Evolutionary conservation across 2,329 filamentous ascomycete genomes (phyloP).

Genomic region (Pseudomassariella vexata): DNA sequence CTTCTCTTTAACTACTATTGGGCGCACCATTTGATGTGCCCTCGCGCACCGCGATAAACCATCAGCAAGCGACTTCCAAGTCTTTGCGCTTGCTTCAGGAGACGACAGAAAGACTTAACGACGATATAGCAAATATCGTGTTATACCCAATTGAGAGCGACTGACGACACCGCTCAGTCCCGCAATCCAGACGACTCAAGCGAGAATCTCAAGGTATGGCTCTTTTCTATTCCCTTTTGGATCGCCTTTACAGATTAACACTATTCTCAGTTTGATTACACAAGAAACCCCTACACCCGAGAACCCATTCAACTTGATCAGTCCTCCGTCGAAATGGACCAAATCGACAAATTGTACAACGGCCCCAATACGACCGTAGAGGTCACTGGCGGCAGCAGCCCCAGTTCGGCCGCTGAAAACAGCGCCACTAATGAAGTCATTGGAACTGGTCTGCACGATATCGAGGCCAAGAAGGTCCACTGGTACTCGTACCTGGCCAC

Average conservation of each 20-base stretch:
- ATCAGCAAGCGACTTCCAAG: conserved; percentile 56
- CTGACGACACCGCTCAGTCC: too few relatives aligned
- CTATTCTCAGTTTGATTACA: too few relatives aligned
- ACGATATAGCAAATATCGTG: too few relatives aligned
- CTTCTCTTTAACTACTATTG: conserved; percentile 5
- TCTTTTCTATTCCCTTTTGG: too few relatives aligned
- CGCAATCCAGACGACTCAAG: too few relatives aligned
- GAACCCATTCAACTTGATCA: conserved; percentile 13
- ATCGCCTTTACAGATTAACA: too few relatives aligned
- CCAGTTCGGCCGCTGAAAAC: conserved; percentile 14
- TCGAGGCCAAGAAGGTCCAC: conserved; percentile 47
- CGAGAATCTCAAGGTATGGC: too few relatives aligned
- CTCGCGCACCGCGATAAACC: conserved; percentile 29
- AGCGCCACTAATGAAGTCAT: conserved; percentile 30
- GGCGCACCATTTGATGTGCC: conserved; percentile 40
- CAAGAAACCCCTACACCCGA: too few relatives aligned
- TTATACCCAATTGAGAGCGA: too few relatives aligned
- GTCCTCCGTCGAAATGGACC: conserved; percentile 19
- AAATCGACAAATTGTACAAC: conserved; percentile 18
- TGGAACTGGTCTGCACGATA: conserved; percentile 43
- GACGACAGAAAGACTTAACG: conserved; percentile 53
- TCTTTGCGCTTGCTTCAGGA: conserved; percentile 60
- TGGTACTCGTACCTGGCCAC: conserved; percentile 77
- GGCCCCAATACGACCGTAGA: conserved; percentile 19
- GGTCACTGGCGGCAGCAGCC: conserved; percentile 14